phyloP scores from a whole-genome alignment of 352 stramenopile species.

The Chrysophaeum taylorii region DNA sequence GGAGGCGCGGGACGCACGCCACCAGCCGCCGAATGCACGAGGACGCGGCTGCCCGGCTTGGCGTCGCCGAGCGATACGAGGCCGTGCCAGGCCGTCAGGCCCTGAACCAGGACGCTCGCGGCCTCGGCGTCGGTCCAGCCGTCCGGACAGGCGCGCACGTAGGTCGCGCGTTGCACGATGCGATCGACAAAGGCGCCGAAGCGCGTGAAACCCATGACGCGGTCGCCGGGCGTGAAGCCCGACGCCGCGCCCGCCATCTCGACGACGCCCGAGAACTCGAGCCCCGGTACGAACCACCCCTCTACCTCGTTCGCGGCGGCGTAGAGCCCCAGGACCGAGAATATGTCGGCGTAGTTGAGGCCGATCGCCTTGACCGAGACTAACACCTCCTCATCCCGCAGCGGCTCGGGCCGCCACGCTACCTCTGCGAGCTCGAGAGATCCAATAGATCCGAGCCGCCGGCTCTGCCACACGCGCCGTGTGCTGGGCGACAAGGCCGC shows the following conservation, averaged over 20 bases:
- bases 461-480: no score
- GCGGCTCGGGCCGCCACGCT: background rate
- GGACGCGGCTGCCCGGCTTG: constrained; percentile 20
- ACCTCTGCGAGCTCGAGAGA: no score
- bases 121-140: constrained; percentile 32
- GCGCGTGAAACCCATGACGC: constrained; percentile 35
- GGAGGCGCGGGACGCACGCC: no score
- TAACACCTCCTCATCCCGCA: background rate
- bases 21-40: constrained; percentile 36
- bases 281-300: constrained; percentile 27
- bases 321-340: constrained; percentile 36
- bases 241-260: constrained; percentile 19
- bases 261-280: constrained; percentile 35
- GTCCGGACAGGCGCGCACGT: constrained; percentile 21
- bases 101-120: constrained; percentile 35
- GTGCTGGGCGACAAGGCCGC: no score
- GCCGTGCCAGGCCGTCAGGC: constrained; percentile 36
- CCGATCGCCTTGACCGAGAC: constrained; percentile 28
- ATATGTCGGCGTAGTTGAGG: constrained; percentile 39
- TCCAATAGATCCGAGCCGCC: no score
- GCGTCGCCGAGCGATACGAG: constrained; percentile 32
- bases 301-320: constrained; percentile 24
- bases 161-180: constrained; percentile 25
- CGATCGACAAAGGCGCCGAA: constrained; percentile 37
- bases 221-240: constrained; percentile 21